Base-by-base conservation (phyloP, 306 rosid species). In the Gastrolobium villosum region DNA sequence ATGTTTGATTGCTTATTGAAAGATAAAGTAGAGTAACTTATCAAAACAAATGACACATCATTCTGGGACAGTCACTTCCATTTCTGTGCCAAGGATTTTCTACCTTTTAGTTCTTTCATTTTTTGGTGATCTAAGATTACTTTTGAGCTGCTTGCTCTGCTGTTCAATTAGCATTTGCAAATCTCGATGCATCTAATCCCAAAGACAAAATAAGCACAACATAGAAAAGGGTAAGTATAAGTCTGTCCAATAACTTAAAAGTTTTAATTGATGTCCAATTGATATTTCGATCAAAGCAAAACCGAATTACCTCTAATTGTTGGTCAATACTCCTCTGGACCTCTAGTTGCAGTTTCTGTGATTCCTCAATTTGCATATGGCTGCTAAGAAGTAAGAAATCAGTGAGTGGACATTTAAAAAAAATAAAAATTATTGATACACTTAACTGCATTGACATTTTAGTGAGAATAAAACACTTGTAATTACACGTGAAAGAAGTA, bases 301-400 rank as follows among this genome's bases (percentile, higher is more conserved):
- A 64, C 10, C 43, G 13, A 6, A 2, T 10, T 59, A 87, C 90
- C 90, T 84, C 79, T 57, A 78, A 69, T 72, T 87, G 90, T 46
- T 84, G 82, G 11, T 37, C 54, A 71, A 87, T 79, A 39, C 84
- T 79, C 46, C 41, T 84, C 72, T 72, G 53, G 31, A 82, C 80
- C 50, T 87, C 88, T 65, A 72, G 60, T 28, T 87, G 90, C 13
- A 87, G 67, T 49, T 79, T 67, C 3, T 40, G 40, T 48, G 88
- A 72, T 56, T 84, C 88, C 79, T 81, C 84, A 10, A 87, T 84
- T 84, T 84, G 83, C 79, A 32, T 79, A 1, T 68, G 74, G 68
- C 88, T 87, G 73, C 48, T 11, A 59, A 60, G 28, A 69, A 73
- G 31, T 20, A 35, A n/a, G 36, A 57, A 31, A 44, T 40, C 39